A percentile compares a stretch with the other conserved stretches of the same genome.
phyloP scores from a whole-genome alignment of 345 rosid species.

The Camelina laxa region DNA sequence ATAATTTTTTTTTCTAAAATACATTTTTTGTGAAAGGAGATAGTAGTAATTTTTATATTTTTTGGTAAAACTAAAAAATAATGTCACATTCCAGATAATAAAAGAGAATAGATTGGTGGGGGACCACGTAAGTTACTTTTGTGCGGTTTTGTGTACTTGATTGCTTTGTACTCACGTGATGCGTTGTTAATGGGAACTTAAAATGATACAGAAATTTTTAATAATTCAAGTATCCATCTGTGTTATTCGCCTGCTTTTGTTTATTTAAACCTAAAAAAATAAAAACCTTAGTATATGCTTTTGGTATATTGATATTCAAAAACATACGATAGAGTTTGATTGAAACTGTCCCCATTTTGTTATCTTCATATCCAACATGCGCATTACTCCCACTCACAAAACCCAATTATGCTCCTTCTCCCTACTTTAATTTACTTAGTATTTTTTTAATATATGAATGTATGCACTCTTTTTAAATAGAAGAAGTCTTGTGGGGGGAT shows the following conservation, averaged over 20 bases:
- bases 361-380: constrained; percentile 35
- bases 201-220: too few relatives aligned
- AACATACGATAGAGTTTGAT: constrained; percentile 19
- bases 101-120: constrained; percentile 14
- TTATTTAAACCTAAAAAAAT: not conserved
- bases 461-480: not conserved
- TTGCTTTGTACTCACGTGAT: constrained; percentile 46
- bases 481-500: not conserved
- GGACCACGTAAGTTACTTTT: constrained; percentile 33
- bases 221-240: not conserved
- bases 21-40: too few relatives aligned
- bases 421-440: constrained; percentile 15
- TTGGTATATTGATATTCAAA: constrained; percentile 6
- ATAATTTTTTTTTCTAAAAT: too few relatives aligned
- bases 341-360: constrained; percentile 34
- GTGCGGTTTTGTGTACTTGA: constrained; percentile 31
- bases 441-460: not conserved
- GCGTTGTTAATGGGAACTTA: constrained; percentile 25
- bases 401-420: constrained; percentile 38
- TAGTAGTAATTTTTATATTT: not conserved
- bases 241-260: not conserved
- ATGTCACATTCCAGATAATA: not conserved
- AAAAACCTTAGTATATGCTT: constrained; percentile 37
- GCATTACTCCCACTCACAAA: constrained; percentile 33
- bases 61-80: not conserved